Evolutionary conservation across 225 moss, liverwort and hornwort genomes (phyloP), one percentile per base, ranked within the genome.

Genomic region (Anthoceros angustus): DNA sequence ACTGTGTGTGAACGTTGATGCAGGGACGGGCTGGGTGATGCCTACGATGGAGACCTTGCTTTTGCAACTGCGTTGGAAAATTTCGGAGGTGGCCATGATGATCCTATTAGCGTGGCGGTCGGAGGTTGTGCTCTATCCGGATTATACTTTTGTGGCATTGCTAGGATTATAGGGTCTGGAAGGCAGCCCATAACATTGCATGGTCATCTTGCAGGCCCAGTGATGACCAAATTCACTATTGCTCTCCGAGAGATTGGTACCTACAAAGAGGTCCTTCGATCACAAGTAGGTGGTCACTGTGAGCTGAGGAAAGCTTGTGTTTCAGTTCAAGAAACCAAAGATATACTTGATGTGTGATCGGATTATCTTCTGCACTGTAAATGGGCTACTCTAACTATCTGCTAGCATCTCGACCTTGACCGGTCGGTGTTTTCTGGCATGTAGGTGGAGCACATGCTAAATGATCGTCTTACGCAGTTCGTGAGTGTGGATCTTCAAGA

Each of bases 191-290:
- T 12, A 48, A 55, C 14, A 23, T 55, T n/a, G 15, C 5, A 18
- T 7, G 7, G 23, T 18, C 14, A 55, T n/a, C 55, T 15, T 15
- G 14, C 78, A 84, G 84, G 93, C 41, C 90, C 93, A 41, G 93
- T 94, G 67, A 94, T 94, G 93, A 84, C 93, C 42, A 94, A 89
- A 75, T 94, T 94, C 70, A 94, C 93, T 20, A 90, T 94, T 66
- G 90, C 93, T 40, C 80, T 94, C 42, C 80, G 93, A 68, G 93
- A 94, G 82, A 94, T 94, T 66, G 93, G 90, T 63, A 90, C 90
- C 9, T 98, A 90, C 69, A 94, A 94, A 70, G 93, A 90, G 67
- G 79, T 94, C 63, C 82, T 94, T 25, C 89, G 93, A 62, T 94
- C 93, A 68, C 93, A 94, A 78, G 84, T 84, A 72, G 67, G 32